phyloP scores from a whole-genome alignment of 257 asterid genomes.

The Datura wrightii region DNA sequence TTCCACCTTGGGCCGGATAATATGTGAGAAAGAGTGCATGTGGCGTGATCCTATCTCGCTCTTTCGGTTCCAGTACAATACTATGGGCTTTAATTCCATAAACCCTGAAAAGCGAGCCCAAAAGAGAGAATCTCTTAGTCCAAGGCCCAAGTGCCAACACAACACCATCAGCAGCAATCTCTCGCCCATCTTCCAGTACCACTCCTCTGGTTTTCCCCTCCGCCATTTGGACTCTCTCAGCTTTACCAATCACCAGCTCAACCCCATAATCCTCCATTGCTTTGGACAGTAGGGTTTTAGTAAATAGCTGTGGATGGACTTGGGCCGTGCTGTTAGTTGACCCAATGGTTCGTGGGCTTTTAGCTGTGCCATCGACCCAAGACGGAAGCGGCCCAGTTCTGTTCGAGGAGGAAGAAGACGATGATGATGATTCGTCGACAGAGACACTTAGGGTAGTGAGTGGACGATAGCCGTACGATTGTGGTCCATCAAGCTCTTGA shows the following conservation, averaged over 20 bases:
- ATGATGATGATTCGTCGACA: constrained; percentile 52
- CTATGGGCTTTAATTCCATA: constrained; percentile 86
- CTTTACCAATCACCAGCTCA: constrained; percentile 69
- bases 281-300: constrained; percentile 58
- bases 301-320: constrained; percentile 80
- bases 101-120: constrained; percentile 60
- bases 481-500: constrained; percentile 75
- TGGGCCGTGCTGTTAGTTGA: constrained; percentile 81
- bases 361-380: constrained; percentile 78
- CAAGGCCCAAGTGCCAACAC: constrained; percentile 96
- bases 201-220: constrained; percentile 66
- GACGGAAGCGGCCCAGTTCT: constrained; percentile 52
- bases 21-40: constrained; percentile 75
- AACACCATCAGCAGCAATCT: constrained; percentile 65
- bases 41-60: constrained; percentile 51
- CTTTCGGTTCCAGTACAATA: constrained; percentile 70
- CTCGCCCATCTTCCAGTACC: constrained; percentile 66
- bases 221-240: constrained; percentile 61
- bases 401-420: constrained; percentile 33
- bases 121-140: constrained; percentile 57
- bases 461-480: constrained; percentile 80
- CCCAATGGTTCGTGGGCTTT: constrained; percentile 72
- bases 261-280: constrained; percentile 72
- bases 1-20: constrained; percentile 64
- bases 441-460: constrained; percentile 71